Base-by-base conservation (phyloP, 2,329 filamentous ascomycete species). In the Neoascochyta sp. region DNA sequence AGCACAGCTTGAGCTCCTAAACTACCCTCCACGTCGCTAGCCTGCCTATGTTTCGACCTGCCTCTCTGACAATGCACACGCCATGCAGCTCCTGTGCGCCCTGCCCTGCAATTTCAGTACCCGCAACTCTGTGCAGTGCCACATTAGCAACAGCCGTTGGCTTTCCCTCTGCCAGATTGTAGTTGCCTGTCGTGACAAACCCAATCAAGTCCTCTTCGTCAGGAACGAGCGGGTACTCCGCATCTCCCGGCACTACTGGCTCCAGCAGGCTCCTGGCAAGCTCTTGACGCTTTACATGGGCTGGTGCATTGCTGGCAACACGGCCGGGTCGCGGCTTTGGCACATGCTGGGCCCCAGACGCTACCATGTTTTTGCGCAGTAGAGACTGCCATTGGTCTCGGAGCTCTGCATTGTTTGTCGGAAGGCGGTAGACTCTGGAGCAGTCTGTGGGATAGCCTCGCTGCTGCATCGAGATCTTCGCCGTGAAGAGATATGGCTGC, bases 171-270 rank as follows among this genome's bases (percentile, higher is more conserved):
- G 78, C 76, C 2, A 96, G 73, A 50, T 83, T 88, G 58, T 83
- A 95, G 28, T 85, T 82, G 0, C 90, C 92, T 1, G 83, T 83
- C 2, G 88, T 95, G 14, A 95, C 81, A 57, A 94, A 98, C 0
- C 92, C 92, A 28, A 96, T 76, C 9, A 96, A 70, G 57, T 95
- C 85, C 13, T 75, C 70, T 40, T 80, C 79, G 7, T 72, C 70
- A 0, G 90, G 90, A n/a, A 88, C 78, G 0, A 79, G 54, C 1
- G 82, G 81, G 45, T 86, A 78, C 0, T 63, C 57, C n/a, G 47
- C 43, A 16, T 53, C 45, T 22, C 52, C 56, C 8, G 53, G 51
- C 9, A 24, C 12, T 7, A 11, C 28, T 18, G 48, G 43, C 16
- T 52, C 41, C 9, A 60, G 33, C 7, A 62, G 40, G 29, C 34